A percentile compares a stretch with the other conserved stretches of the same genome.
Conservation (phyloP, 2,329 filamentous ascomycete genomes). For the Nemania diffusa region DNA sequence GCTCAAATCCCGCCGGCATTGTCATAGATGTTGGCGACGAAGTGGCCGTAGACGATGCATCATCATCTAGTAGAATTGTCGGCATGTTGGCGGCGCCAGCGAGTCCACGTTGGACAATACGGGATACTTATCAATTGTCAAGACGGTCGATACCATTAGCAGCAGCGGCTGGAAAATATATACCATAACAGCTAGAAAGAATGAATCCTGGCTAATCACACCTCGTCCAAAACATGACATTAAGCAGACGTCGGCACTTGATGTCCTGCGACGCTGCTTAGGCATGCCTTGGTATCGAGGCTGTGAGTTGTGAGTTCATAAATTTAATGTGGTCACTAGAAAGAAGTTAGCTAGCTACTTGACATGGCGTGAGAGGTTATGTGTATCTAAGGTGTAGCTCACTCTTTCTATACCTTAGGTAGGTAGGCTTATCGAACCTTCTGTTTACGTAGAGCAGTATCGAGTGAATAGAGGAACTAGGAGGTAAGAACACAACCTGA, state of each 20-base stretch:
- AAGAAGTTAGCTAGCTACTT: background rate
- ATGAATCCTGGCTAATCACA: slow-evolving; percentile 21
- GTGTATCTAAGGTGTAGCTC: background rate
- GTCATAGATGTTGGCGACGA: slow-evolving; percentile 44
- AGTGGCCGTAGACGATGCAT: slow-evolving; percentile 34
- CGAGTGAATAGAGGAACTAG: too few species aligned
- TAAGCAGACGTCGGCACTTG: slow-evolving; percentile 13
- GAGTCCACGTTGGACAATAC: slow-evolving; percentile 45
- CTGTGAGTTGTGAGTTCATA: too few species aligned
- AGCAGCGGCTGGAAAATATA: slow-evolving; percentile 1
- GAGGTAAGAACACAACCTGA: too few species aligned
- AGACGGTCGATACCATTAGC: slow-evolving; percentile 1
- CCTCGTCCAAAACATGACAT: slow-evolving; percentile 27
- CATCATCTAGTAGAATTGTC: slow-evolving; percentile 36
- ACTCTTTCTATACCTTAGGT: slow-evolving; percentile 8
- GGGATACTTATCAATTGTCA: slow-evolving; percentile 8
- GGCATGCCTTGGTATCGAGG: slow-evolving; percentile 11
- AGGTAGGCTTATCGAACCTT: slow-evolving; percentile 9
- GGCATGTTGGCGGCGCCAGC: slow-evolving; percentile 37
- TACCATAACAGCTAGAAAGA: slow-evolving; percentile 26
- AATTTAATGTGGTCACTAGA: background rate
- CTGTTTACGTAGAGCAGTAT: background rate
- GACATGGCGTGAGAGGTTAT: background rate
- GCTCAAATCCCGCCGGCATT: slow-evolving; percentile 41
- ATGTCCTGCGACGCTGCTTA: slow-evolving; percentile 18